Evolutionary conservation across 352 stramenopile species (phyloP), one percentile per base, ranked within the genome.

Genomic region (Lagenidium sp.): DNA sequence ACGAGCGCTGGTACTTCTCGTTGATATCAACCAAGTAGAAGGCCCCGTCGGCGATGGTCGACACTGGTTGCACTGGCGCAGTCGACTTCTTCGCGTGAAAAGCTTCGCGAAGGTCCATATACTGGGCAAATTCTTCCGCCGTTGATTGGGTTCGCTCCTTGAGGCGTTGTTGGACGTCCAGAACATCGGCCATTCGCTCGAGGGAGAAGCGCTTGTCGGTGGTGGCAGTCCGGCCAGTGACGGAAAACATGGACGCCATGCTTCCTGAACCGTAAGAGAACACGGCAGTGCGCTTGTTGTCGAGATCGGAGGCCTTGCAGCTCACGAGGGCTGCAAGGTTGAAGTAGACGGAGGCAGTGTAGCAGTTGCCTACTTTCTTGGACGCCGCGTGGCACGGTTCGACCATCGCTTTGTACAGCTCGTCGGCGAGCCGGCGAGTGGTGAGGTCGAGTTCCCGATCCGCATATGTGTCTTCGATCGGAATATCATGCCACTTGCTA

Each of bases 261-360:
- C 93, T 91, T 26, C 96, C 96, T 6, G 89, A 98, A 28, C 96
- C 96, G 67, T 99, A 99, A 30, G 90, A 98, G 63, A 98, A 99
- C 7, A 99, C 63, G 16, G 96, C 60, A 11, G 96, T 69, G 11
- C 66, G 71, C 57, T 97, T 89, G 29, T 65, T 77, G 1, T 47
- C 52, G 10, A 97, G 58, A 12, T 55, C 68, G 20, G 41, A 59
- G 20, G 44, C 69, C 51, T 55, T 70, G 26, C 58, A 43, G 42
- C 67, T 65, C 24, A 99, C 74, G 5, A 99, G 66, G 28, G 83
- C 97, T 5, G 89, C 84, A 22, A 99, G 59, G 54, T 97, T 97
- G 22, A 98, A 74, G 65, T 98, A 99, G 15, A 99, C 84, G 11
- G 86, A 88, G 10, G 94, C 96, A 2, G 95, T 97, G 71, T 99